These are phyloP conservation scores for Haematococcus sp. DNA, from an alignment of 139 green algal genomes.

Conservation along the genomic window DNA sequence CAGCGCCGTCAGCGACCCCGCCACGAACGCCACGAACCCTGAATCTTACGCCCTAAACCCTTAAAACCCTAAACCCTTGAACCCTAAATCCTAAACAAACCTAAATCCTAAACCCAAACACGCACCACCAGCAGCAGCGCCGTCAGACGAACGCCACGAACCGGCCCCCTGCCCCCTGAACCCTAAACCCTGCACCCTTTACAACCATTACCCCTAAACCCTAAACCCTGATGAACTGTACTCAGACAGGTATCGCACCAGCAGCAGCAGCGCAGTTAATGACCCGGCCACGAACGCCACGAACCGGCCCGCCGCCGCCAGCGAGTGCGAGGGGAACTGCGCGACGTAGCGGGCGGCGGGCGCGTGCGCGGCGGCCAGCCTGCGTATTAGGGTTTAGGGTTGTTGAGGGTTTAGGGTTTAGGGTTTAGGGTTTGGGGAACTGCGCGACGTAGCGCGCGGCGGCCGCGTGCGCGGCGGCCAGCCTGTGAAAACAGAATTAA, in stretches of 20 bases:
- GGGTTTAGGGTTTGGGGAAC: conserved; percentile 69
- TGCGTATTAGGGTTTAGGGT: conserved; percentile 12
- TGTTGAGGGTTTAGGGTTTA: no score
- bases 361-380: conserved; percentile 72
- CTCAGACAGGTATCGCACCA: conserved; percentile 19
- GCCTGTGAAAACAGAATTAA: conserved; percentile 35
- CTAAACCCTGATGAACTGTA: neutral
- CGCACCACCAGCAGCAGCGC: no score
- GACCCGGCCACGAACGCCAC: conserved; percentile 58
- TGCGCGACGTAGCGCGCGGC: conserved; percentile 70
- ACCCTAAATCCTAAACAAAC: no score
- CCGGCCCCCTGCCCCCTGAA: no score
- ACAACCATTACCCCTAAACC: neutral
- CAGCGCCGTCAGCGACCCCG: no score
- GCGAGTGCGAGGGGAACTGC: conserved; percentile 86
- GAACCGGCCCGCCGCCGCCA: conserved; percentile 49
- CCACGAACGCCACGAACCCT: no score
- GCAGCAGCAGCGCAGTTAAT: conserved; percentile 85
- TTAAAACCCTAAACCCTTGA: no score
- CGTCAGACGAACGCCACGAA: no score
- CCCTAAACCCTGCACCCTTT: no score
- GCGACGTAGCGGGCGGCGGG: conserved; percentile 58
- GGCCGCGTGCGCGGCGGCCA: conserved; percentile 68
- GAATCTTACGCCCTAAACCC: no score
- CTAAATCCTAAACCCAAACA: no score